phyloP scores from a whole-genome alignment of 2,329 filamentous ascomycete genomes.

The Calonectria pteridis region DNA sequence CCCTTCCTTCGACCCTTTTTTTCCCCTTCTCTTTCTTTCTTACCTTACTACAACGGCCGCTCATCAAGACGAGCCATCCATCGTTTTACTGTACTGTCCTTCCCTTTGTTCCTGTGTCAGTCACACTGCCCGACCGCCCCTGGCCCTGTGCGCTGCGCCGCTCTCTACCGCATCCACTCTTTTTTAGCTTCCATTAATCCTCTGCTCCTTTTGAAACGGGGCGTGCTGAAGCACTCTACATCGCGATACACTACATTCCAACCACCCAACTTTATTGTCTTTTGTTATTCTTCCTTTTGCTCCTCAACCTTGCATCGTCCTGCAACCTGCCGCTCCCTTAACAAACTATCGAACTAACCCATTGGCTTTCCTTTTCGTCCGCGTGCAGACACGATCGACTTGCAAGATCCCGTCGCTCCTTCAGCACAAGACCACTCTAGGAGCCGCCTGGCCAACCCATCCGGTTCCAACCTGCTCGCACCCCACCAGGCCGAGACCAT shows the following conservation, averaged over 20 bases:
- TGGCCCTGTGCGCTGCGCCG: slow-evolving; percentile 38
- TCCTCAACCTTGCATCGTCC: slow-evolving; percentile 25
- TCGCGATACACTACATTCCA: slow-evolving; percentile 43
- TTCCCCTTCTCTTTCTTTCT: neutral
- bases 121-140: slow-evolving; percentile 25
- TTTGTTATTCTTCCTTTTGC: slow-evolving; percentile 32
- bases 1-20: neutral
- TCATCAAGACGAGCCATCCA: slow-evolving; percentile 22
- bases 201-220: slow-evolving; percentile 32
- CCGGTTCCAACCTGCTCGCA: slow-evolving; percentile 65
- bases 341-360: slow-evolving; percentile 36
- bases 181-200: slow-evolving; percentile 33
- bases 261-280: slow-evolving; percentile 38
- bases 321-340: slow-evolving; percentile 9
- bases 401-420: slow-evolving; percentile 85
- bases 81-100: slow-evolving; percentile 28
- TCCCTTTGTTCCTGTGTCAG: slow-evolving; percentile 36
- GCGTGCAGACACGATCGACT: slow-evolving; percentile 86
- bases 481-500: slow-evolving; percentile 90
- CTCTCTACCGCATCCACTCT: slow-evolving; percentile 29
- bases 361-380: slow-evolving; percentile 23
- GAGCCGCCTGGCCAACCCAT: slow-evolving; percentile 53
- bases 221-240: slow-evolving; percentile 27
- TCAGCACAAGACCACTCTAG: slow-evolving; percentile 84
- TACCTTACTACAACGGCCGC: neutral